A percentile compares a stretch with the other conserved stretches of the same genome.
These are phyloP conservation scores for Tillandsia leiboldiana DNA, from an alignment of 176 grass and related monocot genomes.

Conservation along the genomic window DNA sequence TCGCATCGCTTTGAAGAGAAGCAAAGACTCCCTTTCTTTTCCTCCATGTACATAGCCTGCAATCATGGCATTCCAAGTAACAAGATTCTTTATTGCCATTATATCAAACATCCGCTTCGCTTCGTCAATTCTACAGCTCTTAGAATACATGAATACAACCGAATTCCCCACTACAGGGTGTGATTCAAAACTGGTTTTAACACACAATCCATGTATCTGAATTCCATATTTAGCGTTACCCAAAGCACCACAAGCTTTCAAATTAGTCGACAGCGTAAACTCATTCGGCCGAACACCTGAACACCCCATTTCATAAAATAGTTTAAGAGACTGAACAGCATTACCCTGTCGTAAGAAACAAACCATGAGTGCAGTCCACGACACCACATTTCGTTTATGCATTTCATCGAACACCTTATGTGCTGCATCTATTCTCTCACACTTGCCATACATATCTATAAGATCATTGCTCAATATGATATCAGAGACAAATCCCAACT, in stretches of 20 bases:
- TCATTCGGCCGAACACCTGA: constrained; percentile 26
- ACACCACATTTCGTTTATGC: constrained; percentile 29
- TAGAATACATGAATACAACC: constrained; percentile 32
- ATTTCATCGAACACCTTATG: constrained; percentile 22
- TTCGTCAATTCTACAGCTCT: constrained; percentile 19
- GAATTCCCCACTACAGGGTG: constrained; percentile 35
- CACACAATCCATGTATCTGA: constrained; percentile 23
- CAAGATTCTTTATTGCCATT: constrained; percentile 9
- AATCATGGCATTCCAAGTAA: constrained; percentile 19
- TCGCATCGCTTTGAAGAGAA: constrained; percentile 31
- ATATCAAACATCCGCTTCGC: constrained; percentile 25
- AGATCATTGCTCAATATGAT: constrained; percentile 36
- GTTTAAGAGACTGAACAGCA: constrained; percentile 11
- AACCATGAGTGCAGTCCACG: constrained; percentile 53
- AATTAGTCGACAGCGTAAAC: constrained; percentile 36
- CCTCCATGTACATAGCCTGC: constrained; percentile 24
- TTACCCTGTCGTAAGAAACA: constrained; percentile 30
- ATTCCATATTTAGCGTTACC: constrained; percentile 18
- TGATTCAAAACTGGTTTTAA: constrained; percentile 26
- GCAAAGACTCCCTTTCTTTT: constrained; percentile 8
- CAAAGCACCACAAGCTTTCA: constrained; percentile 29
- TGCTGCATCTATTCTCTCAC: constrained; percentile 11
- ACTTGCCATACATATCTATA: constrained; percentile 44
- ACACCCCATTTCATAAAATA: constrained; percentile 15
- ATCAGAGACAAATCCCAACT: constrained; percentile 32